Conservation (phyloP, 108 stramenopile genomes). For the Skeletonema marinoi region DNA sequence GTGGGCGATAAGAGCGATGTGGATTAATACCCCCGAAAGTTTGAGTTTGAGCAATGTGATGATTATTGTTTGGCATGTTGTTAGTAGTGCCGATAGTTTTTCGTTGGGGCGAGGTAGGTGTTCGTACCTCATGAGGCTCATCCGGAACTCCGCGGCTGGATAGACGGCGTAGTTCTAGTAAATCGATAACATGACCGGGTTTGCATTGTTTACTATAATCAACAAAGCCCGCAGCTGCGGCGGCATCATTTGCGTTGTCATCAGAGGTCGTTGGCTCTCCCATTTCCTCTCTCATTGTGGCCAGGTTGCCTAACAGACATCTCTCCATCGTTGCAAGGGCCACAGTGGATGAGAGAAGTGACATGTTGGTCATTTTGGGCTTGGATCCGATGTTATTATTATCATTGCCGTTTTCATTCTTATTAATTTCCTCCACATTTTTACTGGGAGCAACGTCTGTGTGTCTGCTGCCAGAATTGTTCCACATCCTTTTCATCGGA, state of each 20-base stretch:
- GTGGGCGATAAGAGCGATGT: constrained; percentile 56
- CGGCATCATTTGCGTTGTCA: neutral
- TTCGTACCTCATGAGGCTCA: constrained; percentile 42
- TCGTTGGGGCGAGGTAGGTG: neutral
- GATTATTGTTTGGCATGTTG: neutral
- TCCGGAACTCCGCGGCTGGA: constrained; percentile 63
- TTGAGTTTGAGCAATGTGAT: neutral
- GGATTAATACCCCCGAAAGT: constrained; percentile 4
- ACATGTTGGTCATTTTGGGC: constrained; percentile 29
- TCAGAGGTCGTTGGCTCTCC: neutral
- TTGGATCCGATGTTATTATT: constrained; percentile 8
- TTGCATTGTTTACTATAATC: constrained; percentile 44
- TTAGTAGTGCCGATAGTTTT: neutral
- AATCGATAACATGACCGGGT: constrained; percentile 55
- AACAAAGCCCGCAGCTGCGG: neutral
- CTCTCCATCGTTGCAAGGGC: constrained; percentile 37
- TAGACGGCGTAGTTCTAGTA: constrained; percentile 61
- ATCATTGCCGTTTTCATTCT: neutral
- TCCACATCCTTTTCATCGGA: neutral
- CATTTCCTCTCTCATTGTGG: neutral
- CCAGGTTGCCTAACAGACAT: constrained; percentile 26
- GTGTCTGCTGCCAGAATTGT: neutral
- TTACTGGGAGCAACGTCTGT: neutral
- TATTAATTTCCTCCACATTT: neutral
- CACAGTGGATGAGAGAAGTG: constrained; percentile 34